phyloP scores from a whole-genome alignment of 2,329 filamentous ascomycete genomes.

The Teratosphaeria zuluensis region DNA sequence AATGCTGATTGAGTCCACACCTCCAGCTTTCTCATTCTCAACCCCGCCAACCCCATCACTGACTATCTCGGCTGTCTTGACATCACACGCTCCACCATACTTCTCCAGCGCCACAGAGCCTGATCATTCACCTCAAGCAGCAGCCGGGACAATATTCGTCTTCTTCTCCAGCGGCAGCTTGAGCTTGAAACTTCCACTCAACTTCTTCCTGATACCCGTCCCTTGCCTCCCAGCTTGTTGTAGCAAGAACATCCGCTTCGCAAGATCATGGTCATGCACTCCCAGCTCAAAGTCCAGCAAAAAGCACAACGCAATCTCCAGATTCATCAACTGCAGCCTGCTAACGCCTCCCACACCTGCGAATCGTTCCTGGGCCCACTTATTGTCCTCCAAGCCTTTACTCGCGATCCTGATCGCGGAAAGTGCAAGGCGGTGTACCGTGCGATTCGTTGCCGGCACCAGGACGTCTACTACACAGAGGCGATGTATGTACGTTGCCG shows the following conservation, averaged over 20 bases:
- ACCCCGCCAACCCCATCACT: background rate
- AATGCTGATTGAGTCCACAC: background rate
- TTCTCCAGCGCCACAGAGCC: background rate
- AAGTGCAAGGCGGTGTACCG: constrained; percentile 76
- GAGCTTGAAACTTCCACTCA: constrained; percentile 24
- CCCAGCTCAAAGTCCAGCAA: constrained; percentile 70
- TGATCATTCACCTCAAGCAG: background rate
- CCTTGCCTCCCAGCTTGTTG: constrained; percentile 24
- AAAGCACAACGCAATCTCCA: constrained; percentile 65
- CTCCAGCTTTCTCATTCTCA: background rate
- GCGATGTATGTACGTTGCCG: constrained; percentile 77
- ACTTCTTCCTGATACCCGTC: constrained; percentile 11
- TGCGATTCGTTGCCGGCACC: constrained; percentile 71
- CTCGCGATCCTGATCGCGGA: constrained; percentile 79
- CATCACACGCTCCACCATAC: background rate
- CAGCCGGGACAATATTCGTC: constrained; percentile 1
- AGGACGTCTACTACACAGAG: constrained; percentile 64
- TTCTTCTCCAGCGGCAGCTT: constrained; percentile 18
- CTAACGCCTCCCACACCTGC: constrained; percentile 83
- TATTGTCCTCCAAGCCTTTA: constrained; percentile 89
- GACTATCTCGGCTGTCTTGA: background rate
- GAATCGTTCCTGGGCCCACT: constrained; percentile 74
- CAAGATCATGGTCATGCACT: constrained; percentile 22
- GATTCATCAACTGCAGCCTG: constrained; percentile 65
- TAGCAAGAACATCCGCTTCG: constrained; percentile 24